Conservation (phyloP, 495 filamentous ascomycete species). For the Bombardia bombarda region DNA sequence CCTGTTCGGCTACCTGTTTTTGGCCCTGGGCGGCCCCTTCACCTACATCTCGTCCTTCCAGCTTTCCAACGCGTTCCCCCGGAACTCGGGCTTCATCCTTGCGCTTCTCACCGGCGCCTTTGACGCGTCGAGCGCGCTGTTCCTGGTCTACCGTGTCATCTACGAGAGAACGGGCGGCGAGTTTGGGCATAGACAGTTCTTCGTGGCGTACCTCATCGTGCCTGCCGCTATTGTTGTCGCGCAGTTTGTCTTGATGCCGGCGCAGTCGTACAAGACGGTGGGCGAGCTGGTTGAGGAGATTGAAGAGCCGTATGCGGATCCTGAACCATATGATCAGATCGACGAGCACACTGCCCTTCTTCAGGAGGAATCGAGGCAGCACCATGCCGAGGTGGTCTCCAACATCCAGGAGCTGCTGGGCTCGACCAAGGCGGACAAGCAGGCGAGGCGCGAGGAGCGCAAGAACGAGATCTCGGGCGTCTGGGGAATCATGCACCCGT, state of each 20-base stretch:
- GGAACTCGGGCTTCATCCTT: conserved; percentile 76
- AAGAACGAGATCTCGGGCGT: conserved; percentile 63
- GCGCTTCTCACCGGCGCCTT: conserved; percentile 84
- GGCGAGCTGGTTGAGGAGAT: conserved; percentile 72
- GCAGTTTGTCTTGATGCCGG: conserved; percentile 71
- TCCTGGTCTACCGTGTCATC: conserved; percentile 73
- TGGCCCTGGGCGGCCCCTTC: conserved; percentile 82
- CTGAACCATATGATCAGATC: conserved; percentile 45
- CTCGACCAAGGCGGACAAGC: conserved; percentile 47
- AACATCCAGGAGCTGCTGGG: conserved; percentile 71
- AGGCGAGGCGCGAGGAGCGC: conserved; percentile 44
- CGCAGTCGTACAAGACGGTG: conserved; percentile 77
- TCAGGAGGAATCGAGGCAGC: conserved; percentile 53
- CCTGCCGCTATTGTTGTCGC: conserved; percentile 60
- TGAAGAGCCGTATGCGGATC: conserved; percentile 35
- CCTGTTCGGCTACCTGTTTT: conserved; percentile 69
- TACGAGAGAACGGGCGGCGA: conserved; percentile 53
- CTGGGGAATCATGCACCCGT: conserved; percentile 82
- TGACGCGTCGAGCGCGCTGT: conserved; percentile 81
- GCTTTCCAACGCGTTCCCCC: conserved; percentile 84
- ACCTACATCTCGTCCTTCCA: conserved; percentile 89
- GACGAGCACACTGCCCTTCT: conserved; percentile 53
- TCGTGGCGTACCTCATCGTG: conserved; percentile 67
- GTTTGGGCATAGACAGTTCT: conserved; percentile 64
- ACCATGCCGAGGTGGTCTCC: conserved; percentile 58